Evolutionary conservation across 805 yeast species (phyloP), one percentile per base, ranked within the genome.

Genomic region (Yamadazyma takamatsuzukensis): DNA sequence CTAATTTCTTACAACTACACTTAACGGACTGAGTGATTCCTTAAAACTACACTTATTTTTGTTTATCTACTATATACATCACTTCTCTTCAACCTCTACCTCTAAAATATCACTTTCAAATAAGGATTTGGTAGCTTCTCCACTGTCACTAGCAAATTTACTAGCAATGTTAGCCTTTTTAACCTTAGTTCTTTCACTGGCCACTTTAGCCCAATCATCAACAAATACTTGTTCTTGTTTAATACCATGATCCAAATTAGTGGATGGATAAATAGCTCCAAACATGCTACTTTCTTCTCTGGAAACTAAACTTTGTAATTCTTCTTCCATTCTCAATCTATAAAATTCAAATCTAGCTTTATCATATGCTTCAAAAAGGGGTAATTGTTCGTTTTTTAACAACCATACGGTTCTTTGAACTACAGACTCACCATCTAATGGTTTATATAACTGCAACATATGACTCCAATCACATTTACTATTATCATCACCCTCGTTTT

Each of bases 281-380:
- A 68, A 78, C 95, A 93, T 81, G 36, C 68, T 70, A 6, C 87
- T 76, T 56, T 93, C 96, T 70, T 93, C 98, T 39, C 70, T 71
- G 4, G 85, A 74, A 2, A 90, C 64, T 70, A 53, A 75, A 74
- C 51, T 68, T 64, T 54, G 81, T 86, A 85, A 67, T 49, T 89
- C 96, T 51, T 84, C 83, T 39, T 82, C 78, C 71, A 88, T 85
- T 53, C 96, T 78, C 38, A 86, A 67, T 45, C 83, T 73, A 57
- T 93, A 93, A 54, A 86, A 93, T 60, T 93, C 97, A 44, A 75
- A 78, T 45, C 95, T 73, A 2, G 97, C 87, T 49, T 76, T 75
- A 50, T 86, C 90, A 53, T 90, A 93, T 0, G 96, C 94, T 12
- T 76, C 77, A 29, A 72, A 54, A 17, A 80, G 51, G 27, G 54